Evolutionary conservation across 306 rosid genomes (phyloP).

Genomic region (Prunus padus): DNA sequence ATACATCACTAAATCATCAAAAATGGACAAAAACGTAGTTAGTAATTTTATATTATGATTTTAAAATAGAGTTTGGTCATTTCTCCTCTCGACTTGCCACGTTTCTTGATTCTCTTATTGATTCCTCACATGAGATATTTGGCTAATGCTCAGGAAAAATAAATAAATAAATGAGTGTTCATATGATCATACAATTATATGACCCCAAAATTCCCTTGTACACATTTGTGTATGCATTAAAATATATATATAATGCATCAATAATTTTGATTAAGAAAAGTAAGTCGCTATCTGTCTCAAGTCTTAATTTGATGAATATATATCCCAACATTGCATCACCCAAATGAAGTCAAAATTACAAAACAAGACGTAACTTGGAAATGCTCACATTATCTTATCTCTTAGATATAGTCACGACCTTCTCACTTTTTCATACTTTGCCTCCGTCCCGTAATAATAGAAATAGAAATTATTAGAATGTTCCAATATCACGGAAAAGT

Average conservation of each 20-base stretch:
- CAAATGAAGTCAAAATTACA: slow-evolving; percentile 12
- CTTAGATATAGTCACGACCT: slow-evolving; percentile 5
- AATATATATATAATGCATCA: neutral
- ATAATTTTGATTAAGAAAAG: neutral
- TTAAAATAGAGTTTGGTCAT: too few relatives aligned
- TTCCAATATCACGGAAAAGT: slow-evolving; percentile 23
- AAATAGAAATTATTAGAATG: neutral
- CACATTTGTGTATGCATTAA: neutral
- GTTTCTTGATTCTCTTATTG: too few relatives aligned
- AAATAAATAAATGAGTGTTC: too few relatives aligned
- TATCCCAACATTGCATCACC: neutral
- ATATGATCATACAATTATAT: too few relatives aligned
- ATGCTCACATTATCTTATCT: slow-evolving; percentile 11
- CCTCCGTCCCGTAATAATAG: neutral
- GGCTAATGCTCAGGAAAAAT: too few relatives aligned
- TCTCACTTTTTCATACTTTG: neutral
- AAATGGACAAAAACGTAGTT: too few relatives aligned
- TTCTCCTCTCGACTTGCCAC: too few relatives aligned
- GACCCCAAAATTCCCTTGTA: neutral
- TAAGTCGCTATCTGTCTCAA: neutral
- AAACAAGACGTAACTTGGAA: slow-evolving; percentile 12
- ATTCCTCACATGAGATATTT: too few relatives aligned
- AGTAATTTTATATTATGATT: too few relatives aligned
- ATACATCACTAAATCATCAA: too few relatives aligned
- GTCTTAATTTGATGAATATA: neutral